Conservation (phyloP, 2,329 filamentous ascomycete species). For the Sporothrix pallida region DNA sequence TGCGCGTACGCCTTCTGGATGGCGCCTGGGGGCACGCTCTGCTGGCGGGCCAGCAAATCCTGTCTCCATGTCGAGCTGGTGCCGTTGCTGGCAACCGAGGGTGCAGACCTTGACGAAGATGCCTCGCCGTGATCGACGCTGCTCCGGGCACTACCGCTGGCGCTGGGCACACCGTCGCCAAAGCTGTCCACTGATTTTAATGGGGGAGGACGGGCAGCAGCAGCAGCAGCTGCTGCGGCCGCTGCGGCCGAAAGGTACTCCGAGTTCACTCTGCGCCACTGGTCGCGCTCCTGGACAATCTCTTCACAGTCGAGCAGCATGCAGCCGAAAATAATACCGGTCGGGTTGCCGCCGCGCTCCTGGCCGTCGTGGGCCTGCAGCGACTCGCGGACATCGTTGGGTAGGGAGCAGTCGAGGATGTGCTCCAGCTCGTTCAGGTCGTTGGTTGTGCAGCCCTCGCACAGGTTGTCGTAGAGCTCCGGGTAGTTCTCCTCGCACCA, state of each 20-base stretch:
- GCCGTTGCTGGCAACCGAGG: conserved; percentile 47
- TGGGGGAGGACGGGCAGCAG: conserved; percentile 71
- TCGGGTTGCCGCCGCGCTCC: conserved; percentile 87
- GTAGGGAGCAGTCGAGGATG: conserved; percentile 90
- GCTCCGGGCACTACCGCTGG: conserved; percentile 68
- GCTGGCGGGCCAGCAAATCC: conserved; percentile 81
- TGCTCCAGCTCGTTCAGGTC: conserved; percentile 97
- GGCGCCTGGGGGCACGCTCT: conserved; percentile 82
- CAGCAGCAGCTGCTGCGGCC: conserved; percentile 69
- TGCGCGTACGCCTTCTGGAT: conserved; percentile 94
- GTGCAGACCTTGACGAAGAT: conserved; percentile 63
- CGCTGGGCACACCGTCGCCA: conserved; percentile 72
- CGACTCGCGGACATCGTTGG: conserved; percentile 91
- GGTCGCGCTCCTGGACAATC: conserved; percentile 96
- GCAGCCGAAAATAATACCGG: conserved; percentile 87
- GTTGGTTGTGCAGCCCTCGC: conserved; percentile 89
- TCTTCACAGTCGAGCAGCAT: conserved; percentile 99
- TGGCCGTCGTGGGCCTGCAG: conserved; percentile 93
- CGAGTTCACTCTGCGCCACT: conserved; percentile 92
- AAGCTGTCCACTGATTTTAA: conserved; percentile 38
- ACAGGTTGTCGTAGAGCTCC: conserved; percentile 90
- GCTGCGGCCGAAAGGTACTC: conserved; percentile 73
- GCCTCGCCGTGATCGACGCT: conserved; percentile 67
- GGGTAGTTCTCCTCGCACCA: conserved; percentile 97
- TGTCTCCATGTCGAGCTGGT: conserved; percentile 76